Evolutionary conservation across 1,284 basidiomycete genomes (phyloP).

Genomic region (Tilletia caries): DNA sequence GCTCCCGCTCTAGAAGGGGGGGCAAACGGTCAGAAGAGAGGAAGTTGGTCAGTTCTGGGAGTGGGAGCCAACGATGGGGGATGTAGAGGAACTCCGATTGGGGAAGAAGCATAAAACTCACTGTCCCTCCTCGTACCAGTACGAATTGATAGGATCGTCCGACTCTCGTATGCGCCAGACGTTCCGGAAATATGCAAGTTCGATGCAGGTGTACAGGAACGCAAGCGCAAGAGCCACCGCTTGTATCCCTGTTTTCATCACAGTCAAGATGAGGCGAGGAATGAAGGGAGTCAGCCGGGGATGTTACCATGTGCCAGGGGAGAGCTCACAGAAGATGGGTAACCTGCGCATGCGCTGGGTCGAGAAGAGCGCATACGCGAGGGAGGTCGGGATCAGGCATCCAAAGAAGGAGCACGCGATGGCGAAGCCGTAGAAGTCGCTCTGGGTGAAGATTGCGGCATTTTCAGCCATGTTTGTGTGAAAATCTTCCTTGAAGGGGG

Average conservation of each 20-base stretch:
- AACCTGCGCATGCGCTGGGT: neutral
- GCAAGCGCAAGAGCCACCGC: neutral
- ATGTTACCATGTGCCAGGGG: no score
- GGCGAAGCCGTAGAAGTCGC: constrained; percentile 4
- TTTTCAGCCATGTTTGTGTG: neutral
- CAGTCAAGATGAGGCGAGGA: neutral
- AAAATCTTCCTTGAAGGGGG: no score
- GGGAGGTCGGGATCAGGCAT: neutral
- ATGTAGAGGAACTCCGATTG: neutral
- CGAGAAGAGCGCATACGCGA: constrained; percentile 8
- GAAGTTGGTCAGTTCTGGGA: neutral
- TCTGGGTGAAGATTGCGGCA: neutral
- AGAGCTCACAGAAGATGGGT: constrained; percentile 4
- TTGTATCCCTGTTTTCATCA: neutral
- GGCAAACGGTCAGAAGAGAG: no score
- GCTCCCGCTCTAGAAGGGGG: neutral
- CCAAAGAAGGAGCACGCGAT: neutral
- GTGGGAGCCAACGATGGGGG: neutral
- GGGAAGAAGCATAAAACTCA: neutral
- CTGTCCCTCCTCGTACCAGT: constrained; percentile 7
- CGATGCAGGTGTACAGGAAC: neutral
- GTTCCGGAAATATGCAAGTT: neutral
- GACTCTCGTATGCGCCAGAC: neutral
- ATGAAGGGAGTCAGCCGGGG: neutral
- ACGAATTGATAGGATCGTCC: neutral